Evolutionary conservation across 495 filamentous ascomycete species (phyloP).

Genomic region (Elaphomyces granulatus): DNA sequence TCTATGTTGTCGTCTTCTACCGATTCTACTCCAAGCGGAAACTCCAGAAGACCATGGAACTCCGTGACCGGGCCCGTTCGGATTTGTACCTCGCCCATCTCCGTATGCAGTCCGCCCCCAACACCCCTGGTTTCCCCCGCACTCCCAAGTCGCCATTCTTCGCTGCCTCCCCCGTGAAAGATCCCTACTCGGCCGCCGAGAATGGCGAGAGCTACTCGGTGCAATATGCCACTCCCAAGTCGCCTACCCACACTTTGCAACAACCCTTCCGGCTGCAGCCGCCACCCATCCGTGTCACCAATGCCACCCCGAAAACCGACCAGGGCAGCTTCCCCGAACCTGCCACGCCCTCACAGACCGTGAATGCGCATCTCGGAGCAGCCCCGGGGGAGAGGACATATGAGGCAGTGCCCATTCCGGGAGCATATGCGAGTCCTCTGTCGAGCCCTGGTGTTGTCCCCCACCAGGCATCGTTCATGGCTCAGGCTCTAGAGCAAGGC

Average conservation of each 20-base stretch:
- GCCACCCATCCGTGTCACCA: slow-evolving; percentile 61
- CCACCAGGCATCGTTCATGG: neutral
- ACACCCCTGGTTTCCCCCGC: slow-evolving; percentile 68
- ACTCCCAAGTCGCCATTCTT: slow-evolving; percentile 37
- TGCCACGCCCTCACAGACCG: slow-evolving; percentile 10
- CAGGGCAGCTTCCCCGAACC: slow-evolving; percentile 43
- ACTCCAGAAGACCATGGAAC: slow-evolving; percentile 90
- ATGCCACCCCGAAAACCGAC: slow-evolving; percentile 52
- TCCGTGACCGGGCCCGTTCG: slow-evolving; percentile 81
- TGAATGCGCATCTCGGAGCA: slow-evolving; percentile 27
- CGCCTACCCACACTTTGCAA: slow-evolving; percentile 33
- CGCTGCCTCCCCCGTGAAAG: slow-evolving; percentile 18
- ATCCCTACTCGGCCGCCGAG: slow-evolving; percentile 40
- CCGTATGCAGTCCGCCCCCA: slow-evolving; percentile 80
- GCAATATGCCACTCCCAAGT: slow-evolving; percentile 34
- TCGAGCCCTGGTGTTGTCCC: slow-evolving; percentile 20
- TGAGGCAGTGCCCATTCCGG: slow-evolving; percentile 38
- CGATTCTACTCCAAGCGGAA: slow-evolving; percentile 89
- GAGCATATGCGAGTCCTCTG: slow-evolving; percentile 34
- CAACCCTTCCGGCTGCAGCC: slow-evolving; percentile 73
- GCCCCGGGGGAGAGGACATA: slow-evolving; percentile 38
- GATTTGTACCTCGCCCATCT: slow-evolving; percentile 95
- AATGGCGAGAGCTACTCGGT: slow-evolving; percentile 35
- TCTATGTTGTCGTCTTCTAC: slow-evolving; percentile 93
- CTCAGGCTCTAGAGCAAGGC: too few species aligned